These are phyloP conservation scores for Sporothrix phasma DNA, from an alignment of 2,329 filamentous ascomycete genomes.

Conservation along the genomic window DNA sequence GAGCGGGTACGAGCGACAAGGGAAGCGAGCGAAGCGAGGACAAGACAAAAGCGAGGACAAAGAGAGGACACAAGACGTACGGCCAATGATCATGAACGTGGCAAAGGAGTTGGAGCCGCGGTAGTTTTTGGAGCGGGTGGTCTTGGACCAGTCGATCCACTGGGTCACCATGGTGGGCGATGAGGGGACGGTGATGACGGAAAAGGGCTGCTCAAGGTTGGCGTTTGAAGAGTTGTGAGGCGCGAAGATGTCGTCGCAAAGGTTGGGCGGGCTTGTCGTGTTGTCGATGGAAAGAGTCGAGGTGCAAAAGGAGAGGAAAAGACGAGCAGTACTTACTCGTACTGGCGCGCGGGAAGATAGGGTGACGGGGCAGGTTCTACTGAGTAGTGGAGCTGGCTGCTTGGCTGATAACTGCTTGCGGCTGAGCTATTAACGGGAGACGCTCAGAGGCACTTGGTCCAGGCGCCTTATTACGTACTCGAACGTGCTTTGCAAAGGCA, in stretches of 20 bases:
- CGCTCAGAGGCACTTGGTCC: too few species aligned
- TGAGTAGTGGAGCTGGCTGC: too few species aligned
- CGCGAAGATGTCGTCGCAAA: not conserved
- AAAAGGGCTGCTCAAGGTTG: not conserved
- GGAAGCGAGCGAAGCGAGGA: not conserved
- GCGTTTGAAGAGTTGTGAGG: not conserved
- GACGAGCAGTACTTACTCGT: too few species aligned
- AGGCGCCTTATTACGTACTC: too few species aligned
- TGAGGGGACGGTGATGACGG: not conserved
- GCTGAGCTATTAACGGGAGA: too few species aligned
- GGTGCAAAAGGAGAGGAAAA: too few species aligned
- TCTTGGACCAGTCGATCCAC: constrained; percentile 47
- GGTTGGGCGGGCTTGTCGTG: not conserved
- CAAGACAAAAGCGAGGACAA: not conserved
- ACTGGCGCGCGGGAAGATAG: too few species aligned
- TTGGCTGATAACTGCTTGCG: too few species aligned
- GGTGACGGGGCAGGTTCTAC: too few species aligned
- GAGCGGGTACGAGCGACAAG: not conserved
- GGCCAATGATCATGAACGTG: constrained; percentile 92
- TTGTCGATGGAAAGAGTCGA: not conserved
- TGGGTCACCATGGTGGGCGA: constrained; percentile 19
- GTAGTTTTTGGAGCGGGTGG: constrained; percentile 46
- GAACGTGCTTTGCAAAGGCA: too few species aligned
- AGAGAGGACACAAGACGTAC: constrained; percentile 46
- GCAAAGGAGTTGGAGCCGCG: constrained; percentile 66